Conservation (phyloP, 495 filamentous ascomycete species). For the Geopyxis carbonaria region DNA sequence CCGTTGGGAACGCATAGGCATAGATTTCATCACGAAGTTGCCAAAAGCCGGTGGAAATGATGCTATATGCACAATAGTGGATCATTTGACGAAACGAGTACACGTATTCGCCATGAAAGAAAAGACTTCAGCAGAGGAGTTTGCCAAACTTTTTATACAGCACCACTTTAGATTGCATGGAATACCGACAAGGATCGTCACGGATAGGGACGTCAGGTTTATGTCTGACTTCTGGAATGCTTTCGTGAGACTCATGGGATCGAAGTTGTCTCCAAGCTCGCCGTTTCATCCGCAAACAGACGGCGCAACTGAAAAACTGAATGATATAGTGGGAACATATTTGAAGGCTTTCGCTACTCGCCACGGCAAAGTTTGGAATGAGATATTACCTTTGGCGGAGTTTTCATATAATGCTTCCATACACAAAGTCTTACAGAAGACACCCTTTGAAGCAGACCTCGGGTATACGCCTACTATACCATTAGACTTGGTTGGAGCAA, state of each 20-base stretch:
- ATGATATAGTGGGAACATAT: slow-evolving; percentile 1
- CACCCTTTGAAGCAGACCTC: slow-evolving; percentile 5
- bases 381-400: slow-evolving; percentile 1
- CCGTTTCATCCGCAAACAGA: slow-evolving; percentile 4
- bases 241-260: slow-evolving; percentile 1
- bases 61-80: slow-evolving; percentile 4
- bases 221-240: slow-evolving; percentile 1
- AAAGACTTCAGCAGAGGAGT: neutral
- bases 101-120: slow-evolving; percentile 8
- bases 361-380: neutral
- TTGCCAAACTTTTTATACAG: neutral
- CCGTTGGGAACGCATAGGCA: slow-evolving; percentile 3
- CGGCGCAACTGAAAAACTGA: neutral
- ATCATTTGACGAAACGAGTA: slow-evolving; percentile 12
- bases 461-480: slow-evolving; percentile 1
- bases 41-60: slow-evolving; percentile 1
- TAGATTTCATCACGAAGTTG: slow-evolving; percentile 11
- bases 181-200: slow-evolving; percentile 6
- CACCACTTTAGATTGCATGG: slow-evolving; percentile 2
- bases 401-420: slow-evolving; percentile 2
- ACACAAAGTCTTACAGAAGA: neutral
- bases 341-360: neutral
- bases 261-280: neutral
- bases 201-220: slow-evolving; percentile 6
- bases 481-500: too few relatives aligned